Evolutionary conservation across 495 filamentous ascomycete species (phyloP), one percentile per base, ranked within the genome.

Genomic region (Hypomontagnella monticulosa): DNA sequence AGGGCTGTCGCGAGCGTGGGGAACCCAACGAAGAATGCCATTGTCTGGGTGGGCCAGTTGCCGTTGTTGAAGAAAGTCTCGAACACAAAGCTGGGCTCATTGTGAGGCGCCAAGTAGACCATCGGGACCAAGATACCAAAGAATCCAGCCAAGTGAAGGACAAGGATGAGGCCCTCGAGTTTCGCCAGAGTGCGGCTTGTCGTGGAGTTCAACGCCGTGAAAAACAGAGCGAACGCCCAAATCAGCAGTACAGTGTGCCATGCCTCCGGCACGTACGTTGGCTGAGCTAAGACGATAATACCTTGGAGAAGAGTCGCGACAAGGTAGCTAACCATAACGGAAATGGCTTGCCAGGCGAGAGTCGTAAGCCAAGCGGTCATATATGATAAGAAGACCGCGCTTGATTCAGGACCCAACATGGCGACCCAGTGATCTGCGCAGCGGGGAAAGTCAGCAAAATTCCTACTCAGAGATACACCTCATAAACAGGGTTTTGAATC

Each of bases 121-220:
- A 86, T 58, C 0, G 83, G 79, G 7, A 84, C 79, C 0, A 86
- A 61, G 7, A 86, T 75, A 1, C 74, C 83, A 11, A 86, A 80
- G 64, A 84, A 84, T 0, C 80, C 83, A 3, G 79, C 57, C 1
- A 86, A 58, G 34, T 86, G 82, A 9, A 85, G 44, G 7, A 83
- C 62, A 7, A 86, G 70, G 4, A 83, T 77, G 4, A 78, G 51
- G 0, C 66, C 71, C 53, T 86, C 82, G 15, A 82, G 72, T 38
- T 73, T 73, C 0, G 81, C 81, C 0, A 85, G 71, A 8, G 63
- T 50, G 12, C 73, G 72, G 9, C 78, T 76, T 1, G 74, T 64
- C 16, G 72, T 66, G 1, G 78, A 81, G 42, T 84, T 85, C 42
- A 77, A 61, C 37, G 81, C 59, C 5, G 81, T 66, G 16, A 74